Percentiles rank a stretch among this genome's conserved stretches.
phyloP scores from a whole-genome alignment of 108 stramenopile species.

The Nannochloropsis granulata region DNA sequence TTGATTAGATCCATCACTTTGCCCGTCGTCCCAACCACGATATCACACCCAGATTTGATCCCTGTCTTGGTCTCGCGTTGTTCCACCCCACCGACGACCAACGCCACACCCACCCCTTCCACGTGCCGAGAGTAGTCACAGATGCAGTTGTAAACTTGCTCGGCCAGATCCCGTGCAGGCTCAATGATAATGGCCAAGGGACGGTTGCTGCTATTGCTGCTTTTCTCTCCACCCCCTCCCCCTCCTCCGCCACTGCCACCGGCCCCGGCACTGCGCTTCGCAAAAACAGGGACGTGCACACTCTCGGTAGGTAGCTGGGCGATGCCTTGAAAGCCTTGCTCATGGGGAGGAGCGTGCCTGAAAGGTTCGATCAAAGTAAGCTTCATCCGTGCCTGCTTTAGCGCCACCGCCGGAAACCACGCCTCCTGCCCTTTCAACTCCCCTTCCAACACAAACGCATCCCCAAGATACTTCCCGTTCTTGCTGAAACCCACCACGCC shows the following conservation, averaged over 20 bases:
- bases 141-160: constrained; percentile 39
- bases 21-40: constrained; percentile 37
- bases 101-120: neutral
- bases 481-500: constrained; percentile 22
- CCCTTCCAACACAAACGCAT: constrained; percentile 19
- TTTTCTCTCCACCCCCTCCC: neutral
- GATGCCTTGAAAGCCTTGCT: neutral
- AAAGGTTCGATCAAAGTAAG: neutral
- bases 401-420: constrained; percentile 41
- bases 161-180: constrained; percentile 44
- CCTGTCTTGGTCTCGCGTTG: neutral
- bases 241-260: neutral
- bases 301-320: neutral
- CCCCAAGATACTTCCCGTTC: constrained; percentile 32
- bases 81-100: neutral
- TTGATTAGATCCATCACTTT: constrained; percentile 31
- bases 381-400: constrained; percentile 22
- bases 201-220: neutral
- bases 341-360: neutral
- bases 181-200: constrained; percentile 42
- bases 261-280: neutral
- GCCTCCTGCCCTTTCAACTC: neutral
- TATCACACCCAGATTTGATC: constrained; percentile 5
- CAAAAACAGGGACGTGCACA: neutral
- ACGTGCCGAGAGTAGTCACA: neutral